phyloP scores from a whole-genome alignment of 2,329 filamentous ascomycete genomes.

The Penicillium sp. region DNA sequence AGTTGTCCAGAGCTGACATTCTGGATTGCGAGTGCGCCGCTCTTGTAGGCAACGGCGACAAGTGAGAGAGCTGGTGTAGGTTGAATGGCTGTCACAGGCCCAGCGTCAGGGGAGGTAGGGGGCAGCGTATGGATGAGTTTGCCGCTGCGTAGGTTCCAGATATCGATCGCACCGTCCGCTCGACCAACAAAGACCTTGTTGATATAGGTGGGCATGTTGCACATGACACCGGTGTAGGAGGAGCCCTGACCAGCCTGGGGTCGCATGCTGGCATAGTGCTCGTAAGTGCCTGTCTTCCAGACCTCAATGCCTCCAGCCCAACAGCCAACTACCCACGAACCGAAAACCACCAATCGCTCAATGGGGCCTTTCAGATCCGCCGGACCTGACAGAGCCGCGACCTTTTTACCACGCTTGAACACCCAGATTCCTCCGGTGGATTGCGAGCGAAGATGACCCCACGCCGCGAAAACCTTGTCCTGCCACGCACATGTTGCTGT shows the following conservation, averaged over 20 bases:
- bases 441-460: slow-evolving; percentile 62
- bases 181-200: slow-evolving; percentile 95
- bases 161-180: slow-evolving; percentile 85
- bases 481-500: slow-evolving; percentile 88
- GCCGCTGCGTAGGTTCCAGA: slow-evolving; percentile 93
- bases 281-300: slow-evolving; percentile 79
- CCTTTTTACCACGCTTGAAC: slow-evolving; percentile 86
- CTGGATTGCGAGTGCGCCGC: slow-evolving; percentile 75
- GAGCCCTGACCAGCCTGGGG: slow-evolving; percentile 58
- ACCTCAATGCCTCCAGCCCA: slow-evolving; percentile 76
- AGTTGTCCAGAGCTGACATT: slow-evolving; percentile 78
- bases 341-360: slow-evolving; percentile 76
- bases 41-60: slow-evolving; percentile 83
- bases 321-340: slow-evolving; percentile 86
- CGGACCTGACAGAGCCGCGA: slow-evolving; percentile 72
- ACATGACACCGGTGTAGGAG: slow-evolving; percentile 73
- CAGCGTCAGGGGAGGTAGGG: slow-evolving; percentile 70
- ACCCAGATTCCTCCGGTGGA: slow-evolving; percentile 73
- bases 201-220: slow-evolving; percentile 88
- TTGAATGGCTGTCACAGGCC: slow-evolving; percentile 82
- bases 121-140: slow-evolving; percentile 90
- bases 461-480: slow-evolving; percentile 83
- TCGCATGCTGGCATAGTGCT: slow-evolving; percentile 85
- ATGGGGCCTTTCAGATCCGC: slow-evolving; percentile 67
- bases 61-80: slow-evolving; percentile 81